phyloP scores from a whole-genome alignment of 202 grass and related monocot species.

The Zizania palustris region DNA sequence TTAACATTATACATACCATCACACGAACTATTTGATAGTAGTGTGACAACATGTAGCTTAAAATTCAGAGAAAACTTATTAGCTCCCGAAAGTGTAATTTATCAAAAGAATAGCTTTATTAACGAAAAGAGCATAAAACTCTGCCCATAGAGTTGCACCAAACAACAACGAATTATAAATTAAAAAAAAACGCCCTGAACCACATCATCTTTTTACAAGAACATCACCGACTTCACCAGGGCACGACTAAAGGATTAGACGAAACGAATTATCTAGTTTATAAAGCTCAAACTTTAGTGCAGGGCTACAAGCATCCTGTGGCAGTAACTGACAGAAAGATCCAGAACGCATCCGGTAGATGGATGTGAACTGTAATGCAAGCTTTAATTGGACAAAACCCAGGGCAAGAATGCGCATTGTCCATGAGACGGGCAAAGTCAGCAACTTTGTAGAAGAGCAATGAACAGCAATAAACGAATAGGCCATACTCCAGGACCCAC shows the following conservation, averaged over 20 bases:
- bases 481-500: slow-evolving; percentile 2
- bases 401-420: slow-evolving; percentile 17
- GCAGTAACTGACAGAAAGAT: background rate
- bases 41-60: too few relatives aligned
- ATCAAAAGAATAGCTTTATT: background rate
- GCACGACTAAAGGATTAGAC: background rate
- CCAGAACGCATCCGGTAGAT: background rate
- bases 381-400: slow-evolving; percentile 30
- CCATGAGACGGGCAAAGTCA: background rate
- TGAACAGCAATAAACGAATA: slow-evolving; percentile 36
- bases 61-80: too few relatives aligned
- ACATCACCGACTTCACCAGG: slow-evolving; percentile 17
- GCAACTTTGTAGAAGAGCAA: background rate
- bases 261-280: slow-evolving; percentile 23
- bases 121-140: background rate
- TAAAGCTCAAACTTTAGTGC: slow-evolving; percentile 22
- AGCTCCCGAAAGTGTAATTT: background rate
- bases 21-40: too few relatives aligned
- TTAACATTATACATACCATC: too few relatives aligned
- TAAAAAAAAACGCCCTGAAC: background rate
- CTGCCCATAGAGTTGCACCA: background rate
- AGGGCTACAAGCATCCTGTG: slow-evolving; percentile 7
- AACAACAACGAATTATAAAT: background rate
- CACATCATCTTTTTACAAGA: slow-evolving; percentile 39
- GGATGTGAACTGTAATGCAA: slow-evolving; percentile 3